Evolutionary conservation across 257 asterid genomes (phyloP).

Genomic region (Lithospermum erythrorhizon): DNA sequence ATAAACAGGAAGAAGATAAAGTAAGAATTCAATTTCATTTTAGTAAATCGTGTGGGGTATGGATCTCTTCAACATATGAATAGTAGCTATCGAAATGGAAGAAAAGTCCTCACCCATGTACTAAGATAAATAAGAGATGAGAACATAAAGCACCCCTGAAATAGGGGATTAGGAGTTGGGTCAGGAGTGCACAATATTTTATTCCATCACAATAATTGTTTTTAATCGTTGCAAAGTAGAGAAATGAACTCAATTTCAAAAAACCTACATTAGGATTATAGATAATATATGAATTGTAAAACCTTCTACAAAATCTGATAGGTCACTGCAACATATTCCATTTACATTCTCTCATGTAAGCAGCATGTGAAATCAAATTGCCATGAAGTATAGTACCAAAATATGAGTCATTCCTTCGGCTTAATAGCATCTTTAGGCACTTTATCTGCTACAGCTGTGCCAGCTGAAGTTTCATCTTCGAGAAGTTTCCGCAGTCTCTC

Average conservation of each 20-base stretch:
- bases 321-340: background rate
- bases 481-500: constrained; percentile 41
- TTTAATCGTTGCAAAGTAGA: background rate
- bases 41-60: no score
- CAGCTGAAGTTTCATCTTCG: constrained; percentile 27
- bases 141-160: no score
- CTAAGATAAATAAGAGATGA: no score
- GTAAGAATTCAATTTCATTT: no score
- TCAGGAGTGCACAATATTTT: background rate
- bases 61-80: no score
- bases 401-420: constrained; percentile 2
- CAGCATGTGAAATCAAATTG: background rate
- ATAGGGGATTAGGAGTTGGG: no score
- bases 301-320: background rate
- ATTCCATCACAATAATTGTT: background rate
- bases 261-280: background rate
- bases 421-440: constrained; percentile 21
- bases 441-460: constrained; percentile 2
- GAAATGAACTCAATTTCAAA: no score
- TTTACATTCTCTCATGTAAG: background rate
- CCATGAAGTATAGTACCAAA: background rate
- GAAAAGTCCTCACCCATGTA: no score
- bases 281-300: background rate
- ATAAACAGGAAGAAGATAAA: no score
- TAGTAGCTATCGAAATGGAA: no score